Evolutionary conservation across 139 green algal genomes (phyloP).

Genomic region (Tetradesmus lagerheimii): DNA sequence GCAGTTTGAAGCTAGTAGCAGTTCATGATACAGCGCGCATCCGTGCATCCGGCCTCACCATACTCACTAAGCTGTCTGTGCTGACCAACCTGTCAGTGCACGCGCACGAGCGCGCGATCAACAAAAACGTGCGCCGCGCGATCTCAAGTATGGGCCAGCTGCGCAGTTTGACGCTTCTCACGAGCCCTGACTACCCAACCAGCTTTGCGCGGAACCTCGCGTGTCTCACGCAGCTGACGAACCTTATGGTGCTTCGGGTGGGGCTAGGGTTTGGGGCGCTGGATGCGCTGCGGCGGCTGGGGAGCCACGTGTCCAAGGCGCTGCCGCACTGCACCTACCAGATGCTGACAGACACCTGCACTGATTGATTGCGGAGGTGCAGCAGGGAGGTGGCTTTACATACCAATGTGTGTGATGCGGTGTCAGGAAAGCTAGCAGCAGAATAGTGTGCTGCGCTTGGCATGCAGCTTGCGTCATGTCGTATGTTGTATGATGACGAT

Average conservation of each 20-base stretch:
- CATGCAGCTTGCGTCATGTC: too few relatives aligned
- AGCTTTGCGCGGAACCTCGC: conserved; percentile 31
- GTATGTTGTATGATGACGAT: too few relatives aligned
- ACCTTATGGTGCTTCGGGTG: conserved; percentile 41
- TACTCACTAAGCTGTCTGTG: background rate
- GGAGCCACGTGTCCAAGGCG: background rate
- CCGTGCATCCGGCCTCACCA: background rate
- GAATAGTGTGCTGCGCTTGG: background rate
- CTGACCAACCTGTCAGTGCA: conserved; percentile 35
- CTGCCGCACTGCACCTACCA: conserved; percentile 47
- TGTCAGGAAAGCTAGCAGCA: background rate
- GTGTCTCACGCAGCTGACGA: conserved; percentile 28
- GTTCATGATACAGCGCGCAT: conserved; percentile 31
- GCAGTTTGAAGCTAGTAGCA: conserved; percentile 40
- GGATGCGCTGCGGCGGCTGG: conserved; percentile 38
- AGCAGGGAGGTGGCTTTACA: too few relatives aligned
- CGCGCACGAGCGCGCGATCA: conserved; percentile 45
- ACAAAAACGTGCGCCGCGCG: conserved; percentile 28
- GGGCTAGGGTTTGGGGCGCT: conserved; percentile 43
- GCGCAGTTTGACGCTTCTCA: conserved; percentile 34
- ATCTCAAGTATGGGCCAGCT: conserved; percentile 37
- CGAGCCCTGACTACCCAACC: conserved; percentile 43
- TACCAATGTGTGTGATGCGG: too few relatives aligned
- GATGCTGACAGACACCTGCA: conserved; percentile 37
- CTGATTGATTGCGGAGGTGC: background rate